These are phyloP conservation scores for Trypanosoma conorhini DNA, from an alignment of 208 protist genomes.

Conservation along the genomic window DNA sequence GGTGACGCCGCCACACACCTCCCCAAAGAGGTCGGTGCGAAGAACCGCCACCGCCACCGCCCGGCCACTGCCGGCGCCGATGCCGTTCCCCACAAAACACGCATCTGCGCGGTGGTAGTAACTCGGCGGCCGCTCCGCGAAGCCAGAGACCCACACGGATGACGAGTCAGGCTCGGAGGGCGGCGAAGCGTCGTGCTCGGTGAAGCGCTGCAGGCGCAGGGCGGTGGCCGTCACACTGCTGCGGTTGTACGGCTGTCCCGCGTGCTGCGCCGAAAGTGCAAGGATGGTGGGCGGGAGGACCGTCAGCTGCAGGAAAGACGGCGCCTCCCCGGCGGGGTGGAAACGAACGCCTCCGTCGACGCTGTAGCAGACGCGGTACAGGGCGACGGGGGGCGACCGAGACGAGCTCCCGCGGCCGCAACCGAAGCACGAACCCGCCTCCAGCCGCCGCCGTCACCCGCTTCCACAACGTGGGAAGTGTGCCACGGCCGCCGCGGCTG, in stretches of 20 bases:
- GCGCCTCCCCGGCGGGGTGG: conserved; percentile 24
- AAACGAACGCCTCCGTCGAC: conserved; percentile 59
- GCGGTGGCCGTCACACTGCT: conserved; percentile 20
- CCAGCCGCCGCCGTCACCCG: conserved; percentile 3
- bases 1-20: conserved; percentile 39
- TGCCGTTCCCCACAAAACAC: conserved; percentile 51
- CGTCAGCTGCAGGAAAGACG: conserved; percentile 18
- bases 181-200: conserved; percentile 7
- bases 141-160: neutral
- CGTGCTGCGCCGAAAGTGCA: conserved; percentile 8
- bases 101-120: conserved; percentile 39
- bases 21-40: conserved; percentile 44
- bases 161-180: neutral
- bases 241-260: neutral
- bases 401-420: conserved; percentile 38
- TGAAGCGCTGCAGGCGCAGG: conserved; percentile 31
- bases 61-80: conserved; percentile 38
- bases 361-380: conserved; percentile 62
- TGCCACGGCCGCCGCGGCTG: neutral
- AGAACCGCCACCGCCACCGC: conserved; percentile 55
- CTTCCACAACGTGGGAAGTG: conserved; percentile 27
- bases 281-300: conserved; percentile 34
- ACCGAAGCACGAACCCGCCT: conserved; percentile 23
- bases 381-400: conserved; percentile 24
- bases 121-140: conserved; percentile 35